Conservation (phyloP, 2,329 filamentous ascomycete genomes). For the Aaosphaeria pasadenensis region DNA sequence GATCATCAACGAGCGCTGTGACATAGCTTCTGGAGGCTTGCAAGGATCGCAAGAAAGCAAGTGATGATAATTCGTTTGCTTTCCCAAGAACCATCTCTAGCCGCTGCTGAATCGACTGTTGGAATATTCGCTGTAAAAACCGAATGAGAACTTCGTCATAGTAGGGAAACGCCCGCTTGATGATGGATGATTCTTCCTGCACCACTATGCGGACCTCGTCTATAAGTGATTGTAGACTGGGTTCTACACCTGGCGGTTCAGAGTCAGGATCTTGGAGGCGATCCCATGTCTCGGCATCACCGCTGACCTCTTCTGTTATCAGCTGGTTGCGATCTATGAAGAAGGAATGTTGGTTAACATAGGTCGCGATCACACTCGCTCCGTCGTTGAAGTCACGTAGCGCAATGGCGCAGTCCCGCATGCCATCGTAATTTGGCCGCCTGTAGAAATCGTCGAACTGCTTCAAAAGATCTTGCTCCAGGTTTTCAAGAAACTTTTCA, state of each 20-base stretch:
- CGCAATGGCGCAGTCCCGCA: conserved; percentile 95
- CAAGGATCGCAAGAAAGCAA: conserved; percentile 86
- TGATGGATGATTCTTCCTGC: conserved; percentile 95
- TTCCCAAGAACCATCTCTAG: conserved; percentile 96
- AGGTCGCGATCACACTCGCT: conserved; percentile 88
- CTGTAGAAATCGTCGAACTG: conserved; percentile 98
- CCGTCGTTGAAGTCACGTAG: conserved; percentile 95
- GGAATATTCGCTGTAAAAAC: conserved; percentile 93
- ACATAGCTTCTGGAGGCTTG: conserved; percentile 92
- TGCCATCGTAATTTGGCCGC: conserved; percentile 92
- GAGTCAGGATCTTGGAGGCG: conserved; percentile 90
- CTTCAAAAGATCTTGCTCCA: conserved; percentile 92
- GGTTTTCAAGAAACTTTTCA: conserved; percentile 92
- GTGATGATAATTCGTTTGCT: conserved; percentile 82
- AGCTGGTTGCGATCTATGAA: conserved; percentile 96
- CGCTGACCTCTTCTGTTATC: conserved; percentile 77
- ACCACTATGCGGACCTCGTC: conserved; percentile 95
- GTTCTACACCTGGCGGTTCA: conserved; percentile 86
- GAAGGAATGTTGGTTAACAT: conserved; percentile 99
- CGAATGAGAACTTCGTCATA: conserved; percentile 91
- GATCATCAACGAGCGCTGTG: conserved; percentile 79
- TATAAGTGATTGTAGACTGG: conserved; percentile 84
- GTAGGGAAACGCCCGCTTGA: conserved; percentile 93
- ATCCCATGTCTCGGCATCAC: conserved; percentile 77
- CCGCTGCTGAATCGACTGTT: conserved; percentile 95